phyloP scores from a whole-genome alignment of 2,329 filamentous ascomycete species.

The Hymenotorrendiella dingleyae region DNA sequence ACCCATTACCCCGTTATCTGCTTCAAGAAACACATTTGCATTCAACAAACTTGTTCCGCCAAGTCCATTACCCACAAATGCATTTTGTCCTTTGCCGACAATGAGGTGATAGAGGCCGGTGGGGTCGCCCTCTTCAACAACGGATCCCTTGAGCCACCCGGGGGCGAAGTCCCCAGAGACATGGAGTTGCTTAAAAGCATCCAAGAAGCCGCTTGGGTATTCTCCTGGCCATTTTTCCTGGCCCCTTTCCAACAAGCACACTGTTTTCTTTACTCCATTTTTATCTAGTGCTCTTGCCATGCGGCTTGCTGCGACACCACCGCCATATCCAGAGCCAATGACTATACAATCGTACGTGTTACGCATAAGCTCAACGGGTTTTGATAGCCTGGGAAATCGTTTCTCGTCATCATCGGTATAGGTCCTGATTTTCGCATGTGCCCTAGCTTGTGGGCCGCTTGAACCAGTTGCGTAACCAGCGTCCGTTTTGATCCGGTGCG shows the following conservation, averaged over 20 bases:
- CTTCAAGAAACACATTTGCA: slow-evolving; percentile 59
- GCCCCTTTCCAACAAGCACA: slow-evolving; percentile 60
- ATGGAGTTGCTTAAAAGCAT: slow-evolving; percentile 47
- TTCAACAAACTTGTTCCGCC: slow-evolving; percentile 63
- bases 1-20: slow-evolving; percentile 47
- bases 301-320: slow-evolving; percentile 57
- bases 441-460: slow-evolving; percentile 22
- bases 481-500: slow-evolving; percentile 20
- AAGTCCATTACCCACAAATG: slow-evolving; percentile 41
- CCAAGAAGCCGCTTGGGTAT: slow-evolving; percentile 45
- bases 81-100: slow-evolving; percentile 58
- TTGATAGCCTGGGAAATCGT: slow-evolving; percentile 48
- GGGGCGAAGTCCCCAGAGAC: slow-evolving; percentile 49
- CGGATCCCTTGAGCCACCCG: slow-evolving; percentile 35
- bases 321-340: slow-evolving; percentile 65
- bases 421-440: slow-evolving; percentile 24
- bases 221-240: slow-evolving; percentile 62
- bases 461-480: slow-evolving; percentile 17
- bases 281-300: slow-evolving; percentile 55
- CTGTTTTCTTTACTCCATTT: no score
- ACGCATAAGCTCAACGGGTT: slow-evolving; percentile 50
- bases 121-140: slow-evolving; percentile 44
- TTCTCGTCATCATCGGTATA: slow-evolving; percentile 27
- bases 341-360: slow-evolving; percentile 59
- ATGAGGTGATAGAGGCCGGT: slow-evolving; percentile 60